Percentiles rank a stretch among this genome's conserved stretches.
These are phyloP conservation scores for Pelargonium citronellum DNA, from an alignment of 441 rosid species.

Conservation along the genomic window DNA sequence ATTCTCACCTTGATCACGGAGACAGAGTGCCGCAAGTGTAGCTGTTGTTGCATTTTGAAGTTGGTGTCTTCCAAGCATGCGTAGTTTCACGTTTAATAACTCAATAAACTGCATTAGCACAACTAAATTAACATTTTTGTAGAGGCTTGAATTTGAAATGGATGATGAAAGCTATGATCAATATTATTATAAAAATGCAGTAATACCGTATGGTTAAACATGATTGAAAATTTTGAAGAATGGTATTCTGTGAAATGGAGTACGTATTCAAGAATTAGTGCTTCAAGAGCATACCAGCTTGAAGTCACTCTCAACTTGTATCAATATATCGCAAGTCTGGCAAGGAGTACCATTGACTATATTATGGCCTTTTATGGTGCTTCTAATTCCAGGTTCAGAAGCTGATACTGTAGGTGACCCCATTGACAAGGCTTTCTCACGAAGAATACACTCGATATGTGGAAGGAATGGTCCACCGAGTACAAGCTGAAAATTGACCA, in stretches of 20 bases:
- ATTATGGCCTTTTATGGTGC: slow-evolving; percentile 45
- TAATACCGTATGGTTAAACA: too few relatives aligned
- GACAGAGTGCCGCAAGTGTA: slow-evolving; percentile 61
- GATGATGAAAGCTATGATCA: not conserved
- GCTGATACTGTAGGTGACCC: slow-evolving; percentile 47
- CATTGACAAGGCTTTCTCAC: slow-evolving; percentile 47
- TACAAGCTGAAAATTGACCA: slow-evolving; percentile 43
- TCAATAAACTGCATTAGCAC: slow-evolving; percentile 43
- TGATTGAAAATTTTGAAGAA: too few relatives aligned
- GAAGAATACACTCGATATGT: slow-evolving; percentile 50
- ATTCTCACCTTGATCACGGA: slow-evolving; percentile 53
- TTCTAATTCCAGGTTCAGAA: slow-evolving; percentile 44
- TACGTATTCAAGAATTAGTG: not conserved
- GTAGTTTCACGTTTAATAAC: slow-evolving; percentile 52
- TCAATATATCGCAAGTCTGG: slow-evolving; percentile 52
- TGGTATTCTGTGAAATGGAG: too few relatives aligned
- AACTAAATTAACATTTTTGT: not conserved
- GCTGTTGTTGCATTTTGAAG: slow-evolving; percentile 89
- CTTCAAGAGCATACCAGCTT: slow-evolving; percentile 40
- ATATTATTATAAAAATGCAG: too few relatives aligned
- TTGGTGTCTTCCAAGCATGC: slow-evolving; percentile 84
- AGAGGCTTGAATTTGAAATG: slow-evolving; percentile 4
- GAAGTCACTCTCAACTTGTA: slow-evolving; percentile 40
- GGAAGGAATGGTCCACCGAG: slow-evolving; percentile 77
- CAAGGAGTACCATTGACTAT: slow-evolving; percentile 39